These are phyloP conservation scores for Stephania cephalantha DNA, from an alignment of 164 flowering plant species.

Conservation along the genomic window DNA sequence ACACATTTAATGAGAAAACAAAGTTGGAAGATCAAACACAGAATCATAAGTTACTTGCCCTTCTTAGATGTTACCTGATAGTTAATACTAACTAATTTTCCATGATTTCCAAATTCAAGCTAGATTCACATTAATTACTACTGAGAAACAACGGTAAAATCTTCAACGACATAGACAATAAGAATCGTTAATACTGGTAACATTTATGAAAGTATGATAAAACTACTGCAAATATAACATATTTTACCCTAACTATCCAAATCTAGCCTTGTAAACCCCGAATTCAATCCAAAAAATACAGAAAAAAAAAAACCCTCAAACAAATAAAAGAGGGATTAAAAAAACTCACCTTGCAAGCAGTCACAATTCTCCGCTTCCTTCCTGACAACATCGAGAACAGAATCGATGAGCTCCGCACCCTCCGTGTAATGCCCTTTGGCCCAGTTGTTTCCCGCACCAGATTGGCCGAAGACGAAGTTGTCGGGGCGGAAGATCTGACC, in stretches of 20 bases:
- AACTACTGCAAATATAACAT: background rate
- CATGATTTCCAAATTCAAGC: background rate
- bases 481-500: conserved; percentile 15
- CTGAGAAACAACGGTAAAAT: no score
- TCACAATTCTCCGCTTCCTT: conserved; percentile 17
- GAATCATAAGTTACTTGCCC: background rate
- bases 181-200: background rate
- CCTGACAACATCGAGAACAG: conserved; percentile 12
- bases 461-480: conserved; percentile 12
- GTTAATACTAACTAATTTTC: background rate
- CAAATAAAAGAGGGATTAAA: background rate
- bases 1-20: background rate
- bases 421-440: conserved; percentile 13
- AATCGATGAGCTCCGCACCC: conserved; percentile 14
- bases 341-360: conserved; percentile 11
- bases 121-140: no score
- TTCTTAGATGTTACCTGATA: background rate
- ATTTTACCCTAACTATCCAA: background rate
- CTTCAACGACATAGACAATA: no score
- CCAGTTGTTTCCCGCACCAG: conserved; percentile 14
- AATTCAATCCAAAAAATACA: background rate
- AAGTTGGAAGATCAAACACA: background rate
- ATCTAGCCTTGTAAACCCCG: background rate
- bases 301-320: background rate
- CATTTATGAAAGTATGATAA: no score